Evolutionary conservation across 345 rosid genomes (phyloP), one percentile per base, ranked within the genome.

Genomic region (Limnanthes douglasii): DNA sequence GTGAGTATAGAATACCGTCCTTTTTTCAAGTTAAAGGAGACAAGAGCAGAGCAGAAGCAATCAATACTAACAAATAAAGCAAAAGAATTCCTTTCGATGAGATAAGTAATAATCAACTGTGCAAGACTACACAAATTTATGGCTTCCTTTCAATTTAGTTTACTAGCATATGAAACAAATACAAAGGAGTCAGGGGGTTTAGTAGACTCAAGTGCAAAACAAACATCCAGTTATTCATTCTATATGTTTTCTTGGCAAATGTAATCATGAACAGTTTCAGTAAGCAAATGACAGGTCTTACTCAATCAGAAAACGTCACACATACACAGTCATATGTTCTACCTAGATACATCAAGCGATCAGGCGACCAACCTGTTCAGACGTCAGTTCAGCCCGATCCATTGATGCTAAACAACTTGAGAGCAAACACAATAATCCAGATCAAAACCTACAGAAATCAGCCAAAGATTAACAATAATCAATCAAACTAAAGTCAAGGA

Each of bases 341-440:
- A 6, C 12, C 19, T 1, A 29, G 0, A 39, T 13, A 17, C 25
- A 18, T 11, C 5, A 8, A 21, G n/a, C 15, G 5, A 44, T 23
- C 29, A 34, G 28, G 54, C 44, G 40, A 51, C 68, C 19, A 64
- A 84, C 96, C 90, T 80, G 90, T 24, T 73, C 83, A 3, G 75
- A 51, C 31, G 67, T 51, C 39, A 80, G 72, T 37, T 73, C 96
- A 2, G 90, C 96, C 20, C 68, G 85, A 48, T 67, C 75, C 96
- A 85, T 84, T 41, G 70, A 16, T 37, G n/a, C n/a, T n/a, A n/a
- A n/a, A n/a, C n/a, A n/a, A n/a, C n/a, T n/a, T n/a, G n/a, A n/a
- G n/a, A n/a, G n/a, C n/a, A n/a, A n/a, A n/a, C n/a, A n/a, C n/a
- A n/a, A n/a, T n/a, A n/a, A n/a, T n/a, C n/a, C n/a, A n/a, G n/a